Conservation (phyloP, 177 flowering plant genomes). For the Vitis hybrid region DNA sequence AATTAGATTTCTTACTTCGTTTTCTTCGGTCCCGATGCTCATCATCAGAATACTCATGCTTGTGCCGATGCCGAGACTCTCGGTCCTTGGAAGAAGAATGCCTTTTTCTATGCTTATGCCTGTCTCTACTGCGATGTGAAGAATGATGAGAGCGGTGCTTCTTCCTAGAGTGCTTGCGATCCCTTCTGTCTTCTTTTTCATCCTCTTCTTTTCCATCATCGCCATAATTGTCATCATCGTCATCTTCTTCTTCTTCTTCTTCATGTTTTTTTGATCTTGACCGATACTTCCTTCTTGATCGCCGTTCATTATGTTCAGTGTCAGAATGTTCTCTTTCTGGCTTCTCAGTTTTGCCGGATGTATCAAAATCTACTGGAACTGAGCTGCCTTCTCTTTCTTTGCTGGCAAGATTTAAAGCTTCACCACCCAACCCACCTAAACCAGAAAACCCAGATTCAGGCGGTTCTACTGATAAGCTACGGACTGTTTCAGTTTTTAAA, state of each 20-base stretch:
- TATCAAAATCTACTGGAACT: constrained; percentile 37
- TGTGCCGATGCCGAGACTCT: constrained; percentile 28
- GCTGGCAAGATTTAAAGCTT: constrained; percentile 18
- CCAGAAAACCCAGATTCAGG: constrained; percentile 42
- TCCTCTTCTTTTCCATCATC: constrained; percentile 11
- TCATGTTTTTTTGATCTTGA: constrained; percentile 29
- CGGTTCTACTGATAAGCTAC: constrained; percentile 51
- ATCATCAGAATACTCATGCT: constrained; percentile 18
- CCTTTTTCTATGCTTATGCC: constrained; percentile 42
- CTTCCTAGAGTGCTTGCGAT: constrained; percentile 47
- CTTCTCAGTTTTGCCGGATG: constrained; percentile 24
- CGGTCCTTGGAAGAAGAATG: constrained; percentile 46
- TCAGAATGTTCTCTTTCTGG: constrained; percentile 29
- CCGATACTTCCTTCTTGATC: constrained; percentile 46
- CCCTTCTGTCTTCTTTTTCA: constrained; percentile 19
- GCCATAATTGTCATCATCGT: constrained; percentile 4
- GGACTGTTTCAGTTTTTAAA: constrained; percentile 25
- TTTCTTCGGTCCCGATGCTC: constrained; percentile 29
- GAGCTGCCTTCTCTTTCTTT: constrained; percentile 68
- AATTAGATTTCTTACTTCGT: constrained; percentile 27
- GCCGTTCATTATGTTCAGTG: constrained; percentile 37
- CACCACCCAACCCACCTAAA: constrained; percentile 36
- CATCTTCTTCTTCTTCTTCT: constrained; percentile 17
- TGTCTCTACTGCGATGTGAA: constrained; percentile 44
- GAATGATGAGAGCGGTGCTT: constrained; percentile 47